A percentile compares a stretch with the other conserved stretches of the same genome.
Evolutionary conservation across 805 yeast genomes (phyloP).

Genomic region (Candida silvatica): DNA sequence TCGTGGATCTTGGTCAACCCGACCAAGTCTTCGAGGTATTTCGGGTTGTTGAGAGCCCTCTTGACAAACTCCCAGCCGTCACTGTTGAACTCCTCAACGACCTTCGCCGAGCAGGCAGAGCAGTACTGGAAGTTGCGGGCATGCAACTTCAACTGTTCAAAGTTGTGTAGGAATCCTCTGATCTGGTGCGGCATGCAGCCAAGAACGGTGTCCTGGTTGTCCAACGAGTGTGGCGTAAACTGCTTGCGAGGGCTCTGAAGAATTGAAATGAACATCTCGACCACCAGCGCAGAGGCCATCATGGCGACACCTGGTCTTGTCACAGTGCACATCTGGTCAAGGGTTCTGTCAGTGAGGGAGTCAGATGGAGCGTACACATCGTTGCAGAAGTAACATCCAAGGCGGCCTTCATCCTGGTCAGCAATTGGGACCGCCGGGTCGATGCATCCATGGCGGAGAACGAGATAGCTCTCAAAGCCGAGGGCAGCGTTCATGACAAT

Average conservation of each 20-base stretch:
- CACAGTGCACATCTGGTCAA: conserved; percentile 98
- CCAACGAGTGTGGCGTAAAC: conserved; percentile 26
- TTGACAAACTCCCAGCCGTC: conserved; percentile 79
- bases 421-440: conserved; percentile 14
- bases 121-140: conserved; percentile 74
- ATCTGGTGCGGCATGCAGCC: conserved; percentile 86
- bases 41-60: conserved; percentile 55
- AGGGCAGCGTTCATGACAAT: conserved; percentile 85
- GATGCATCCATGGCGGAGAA: conserved; percentile 81
- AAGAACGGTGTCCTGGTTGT: conserved; percentile 30
- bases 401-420: conserved; percentile 25
- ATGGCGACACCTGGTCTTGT: conserved; percentile 95
- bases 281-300: conserved; percentile 79
- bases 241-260: conserved; percentile 56
- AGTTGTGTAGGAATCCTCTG: conserved; percentile 72
- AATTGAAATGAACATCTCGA: conserved; percentile 68
- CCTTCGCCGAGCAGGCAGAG: conserved; percentile 72
- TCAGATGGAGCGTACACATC: conserved; percentile 94
- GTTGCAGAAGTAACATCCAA: conserved; percentile 95
- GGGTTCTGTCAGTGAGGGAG: conserved; percentile 74
- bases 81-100: conserved; percentile 40
- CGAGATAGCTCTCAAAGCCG: conserved; percentile 90
- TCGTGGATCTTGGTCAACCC: conserved; percentile 72
- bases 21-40: conserved; percentile 65
- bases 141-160: conserved; percentile 51